phyloP scores from a whole-genome alignment of 2,329 filamentous ascomycete genomes.

The Aureobasidium lini region DNA sequence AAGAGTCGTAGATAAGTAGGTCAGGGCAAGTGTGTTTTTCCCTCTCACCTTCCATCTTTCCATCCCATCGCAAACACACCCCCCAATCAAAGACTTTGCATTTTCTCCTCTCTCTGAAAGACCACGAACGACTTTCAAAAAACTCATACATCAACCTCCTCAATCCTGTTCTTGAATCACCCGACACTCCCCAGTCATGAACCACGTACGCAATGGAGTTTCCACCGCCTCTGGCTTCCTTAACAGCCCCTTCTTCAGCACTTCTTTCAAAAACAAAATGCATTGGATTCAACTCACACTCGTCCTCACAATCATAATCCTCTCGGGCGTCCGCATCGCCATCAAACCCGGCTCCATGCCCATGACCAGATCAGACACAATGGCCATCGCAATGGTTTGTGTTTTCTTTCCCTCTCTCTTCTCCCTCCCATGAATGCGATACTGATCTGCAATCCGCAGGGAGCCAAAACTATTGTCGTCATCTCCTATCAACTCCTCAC shows the following conservation, averaged over 20 bases:
- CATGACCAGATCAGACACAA: background rate
- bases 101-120: no score
- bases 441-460: background rate
- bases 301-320: background rate
- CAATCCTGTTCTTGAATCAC: no score
- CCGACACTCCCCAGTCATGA: no score
- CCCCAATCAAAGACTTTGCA: no score
- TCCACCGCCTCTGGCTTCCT: background rate
- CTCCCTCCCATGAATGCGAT: background rate
- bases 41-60: no score
- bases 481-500: conserved; percentile 36
- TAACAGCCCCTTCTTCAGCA: background rate
- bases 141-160: no score
- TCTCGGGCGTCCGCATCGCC: background rate
- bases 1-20: no score
- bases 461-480: conserved; percentile 33
- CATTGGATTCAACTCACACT: background rate
- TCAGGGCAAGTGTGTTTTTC: no score
- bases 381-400: background rate
- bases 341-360: background rate
- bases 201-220: no score
- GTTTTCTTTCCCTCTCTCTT: background rate
- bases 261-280: background rate
- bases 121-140: no score
- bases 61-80: no score